phyloP scores from a whole-genome alignment of 1,284 basidiomycete species.

The Cutaneotrichosporon cyanovorans region DNA sequence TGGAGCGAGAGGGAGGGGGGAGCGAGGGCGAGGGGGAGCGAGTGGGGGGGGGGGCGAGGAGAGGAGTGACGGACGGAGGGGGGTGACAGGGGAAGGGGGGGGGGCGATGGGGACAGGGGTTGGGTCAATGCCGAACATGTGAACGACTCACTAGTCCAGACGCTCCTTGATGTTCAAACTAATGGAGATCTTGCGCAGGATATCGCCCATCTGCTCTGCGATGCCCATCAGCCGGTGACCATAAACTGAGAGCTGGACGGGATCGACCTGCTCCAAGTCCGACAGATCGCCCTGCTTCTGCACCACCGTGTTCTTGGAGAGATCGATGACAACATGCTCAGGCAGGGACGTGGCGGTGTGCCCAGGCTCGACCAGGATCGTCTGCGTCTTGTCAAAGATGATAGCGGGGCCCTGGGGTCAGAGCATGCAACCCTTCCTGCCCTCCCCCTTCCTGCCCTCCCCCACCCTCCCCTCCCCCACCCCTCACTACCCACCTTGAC shows the following conservation, averaged over 20 bases:
- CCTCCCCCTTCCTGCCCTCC: too few relatives aligned
- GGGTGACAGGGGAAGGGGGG: too few relatives aligned
- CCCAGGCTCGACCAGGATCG: conserved; percentile 34
- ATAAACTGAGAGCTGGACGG: conserved; percentile 51
- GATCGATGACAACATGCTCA: conserved; percentile 33
- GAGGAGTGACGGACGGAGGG: too few relatives aligned
- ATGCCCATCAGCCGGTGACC: conserved; percentile 50
- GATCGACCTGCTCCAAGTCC: conserved; percentile 41
- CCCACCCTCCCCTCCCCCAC: too few relatives aligned
- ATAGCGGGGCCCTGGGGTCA: conserved; percentile 31
- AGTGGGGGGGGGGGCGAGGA: too few relatives aligned
- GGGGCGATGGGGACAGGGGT: too few relatives aligned
- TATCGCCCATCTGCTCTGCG: conserved; percentile 49
- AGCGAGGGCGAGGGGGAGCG: too few relatives aligned
- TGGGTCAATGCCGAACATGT: too few relatives aligned
- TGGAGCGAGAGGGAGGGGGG: too few relatives aligned
- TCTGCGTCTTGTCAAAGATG: conserved; percentile 39
- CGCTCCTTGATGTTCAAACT: conserved; percentile 40
- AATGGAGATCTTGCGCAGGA: conserved; percentile 50
- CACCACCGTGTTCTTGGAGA: conserved; percentile 20
- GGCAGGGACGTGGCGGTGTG: conserved; percentile 23
- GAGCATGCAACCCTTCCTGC: neutral
- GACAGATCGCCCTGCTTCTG: conserved; percentile 11
- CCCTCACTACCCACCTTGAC: conserved; percentile 17
- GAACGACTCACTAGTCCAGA: conserved; percentile 25